phyloP scores from a whole-genome alignment of 2,329 filamentous ascomycete species.

The Xylaria sp. region DNA sequence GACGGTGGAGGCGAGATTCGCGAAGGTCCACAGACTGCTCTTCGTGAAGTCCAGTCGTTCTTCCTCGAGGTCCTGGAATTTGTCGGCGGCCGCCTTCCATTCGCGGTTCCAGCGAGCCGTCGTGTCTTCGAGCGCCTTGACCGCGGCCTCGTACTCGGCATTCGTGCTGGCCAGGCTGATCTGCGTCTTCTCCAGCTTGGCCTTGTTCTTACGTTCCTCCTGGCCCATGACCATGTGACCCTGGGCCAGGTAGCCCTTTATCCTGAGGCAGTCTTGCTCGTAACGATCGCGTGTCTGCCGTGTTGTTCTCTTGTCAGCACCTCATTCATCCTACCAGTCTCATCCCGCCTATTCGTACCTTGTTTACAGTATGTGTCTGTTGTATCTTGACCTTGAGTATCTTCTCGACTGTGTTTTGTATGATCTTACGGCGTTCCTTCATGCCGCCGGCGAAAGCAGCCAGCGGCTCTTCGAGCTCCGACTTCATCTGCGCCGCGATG shows the following conservation, averaged over 20 bases:
- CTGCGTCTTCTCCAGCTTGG: slow-evolving; percentile 98
- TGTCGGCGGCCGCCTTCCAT: slow-evolving; percentile 98
- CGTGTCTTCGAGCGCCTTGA: slow-evolving; percentile 94
- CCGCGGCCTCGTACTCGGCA: slow-evolving; percentile 90
- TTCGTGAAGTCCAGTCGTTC: slow-evolving; percentile 97
- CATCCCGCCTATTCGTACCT: slow-evolving; percentile 65
- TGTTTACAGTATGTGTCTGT: slow-evolving; percentile 91
- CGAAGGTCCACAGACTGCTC: slow-evolving; percentile 97
- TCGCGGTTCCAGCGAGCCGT: slow-evolving; percentile 96
- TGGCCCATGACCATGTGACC: slow-evolving; percentile 99
- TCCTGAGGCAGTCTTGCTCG: slow-evolving; percentile 97
- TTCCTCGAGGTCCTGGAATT: slow-evolving; percentile 98
- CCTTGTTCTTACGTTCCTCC: slow-evolving; percentile 98
- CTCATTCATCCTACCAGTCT: neutral
- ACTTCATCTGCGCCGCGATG: slow-evolving; percentile 94
- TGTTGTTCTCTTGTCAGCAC: slow-evolving; percentile 24
- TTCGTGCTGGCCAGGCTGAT: slow-evolving; percentile 93
- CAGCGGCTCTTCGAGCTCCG: slow-evolving; percentile 92
- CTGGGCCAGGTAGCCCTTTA: slow-evolving; percentile 97
- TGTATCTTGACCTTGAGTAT: slow-evolving; percentile 91
- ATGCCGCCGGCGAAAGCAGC: slow-evolving; percentile 92
- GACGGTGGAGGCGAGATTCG: slow-evolving; percentile 95
- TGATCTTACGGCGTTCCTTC: slow-evolving; percentile 96
- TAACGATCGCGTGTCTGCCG: slow-evolving; percentile 85
- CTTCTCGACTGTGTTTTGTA: slow-evolving; percentile 94